Percentiles rank a stretch among this genome's conserved stretches.
These are phyloP conservation scores for Leccinellum luteum DNA, from an alignment of 768 basidiomycete species.

Conservation along the genomic window DNA sequence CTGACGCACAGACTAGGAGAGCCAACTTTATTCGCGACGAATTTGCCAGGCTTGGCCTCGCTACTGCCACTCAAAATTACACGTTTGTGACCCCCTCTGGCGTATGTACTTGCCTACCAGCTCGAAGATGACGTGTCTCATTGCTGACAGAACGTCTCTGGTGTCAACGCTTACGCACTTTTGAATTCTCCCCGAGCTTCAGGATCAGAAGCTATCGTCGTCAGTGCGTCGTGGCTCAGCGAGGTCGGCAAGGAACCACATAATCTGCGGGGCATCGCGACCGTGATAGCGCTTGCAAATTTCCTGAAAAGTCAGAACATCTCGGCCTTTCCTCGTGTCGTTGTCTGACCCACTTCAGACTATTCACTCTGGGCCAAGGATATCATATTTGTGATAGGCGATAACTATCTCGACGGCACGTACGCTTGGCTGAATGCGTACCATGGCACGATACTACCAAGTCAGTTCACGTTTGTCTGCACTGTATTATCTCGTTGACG, in stretches of 20 bases:
- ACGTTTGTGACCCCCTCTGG: constrained; percentile 48
- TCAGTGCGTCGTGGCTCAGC: constrained; percentile 90
- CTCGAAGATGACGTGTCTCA: background rate
- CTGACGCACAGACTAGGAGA: constrained; percentile 45
- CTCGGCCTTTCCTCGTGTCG: background rate
- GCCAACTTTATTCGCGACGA: constrained; percentile 58
- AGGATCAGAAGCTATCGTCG: constrained; percentile 89
- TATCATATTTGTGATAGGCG: constrained; percentile 84
- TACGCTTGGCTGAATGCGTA: constrained; percentile 90
- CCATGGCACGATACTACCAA: constrained; percentile 64
- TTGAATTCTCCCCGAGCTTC: constrained; percentile 84
- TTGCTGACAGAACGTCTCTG: constrained; percentile 46
- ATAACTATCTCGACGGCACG: constrained; percentile 87
- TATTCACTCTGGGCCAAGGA: constrained; percentile 96
- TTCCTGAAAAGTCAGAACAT: constrained; percentile 71
- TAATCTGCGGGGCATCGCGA: constrained; percentile 86
- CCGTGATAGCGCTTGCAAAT: constrained; percentile 77
- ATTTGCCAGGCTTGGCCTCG: constrained; percentile 73
- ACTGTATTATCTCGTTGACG: background rate
- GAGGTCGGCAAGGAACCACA: constrained; percentile 51
- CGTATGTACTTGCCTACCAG: constrained; percentile 34
- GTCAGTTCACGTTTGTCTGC: constrained; percentile 39
- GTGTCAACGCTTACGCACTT: constrained; percentile 81
- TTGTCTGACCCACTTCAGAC: constrained; percentile 40
- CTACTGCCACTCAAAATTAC: constrained; percentile 68